Base-by-base conservation (phyloP, 306 rosid genomes). In the Canavalia ensiformis region DNA sequence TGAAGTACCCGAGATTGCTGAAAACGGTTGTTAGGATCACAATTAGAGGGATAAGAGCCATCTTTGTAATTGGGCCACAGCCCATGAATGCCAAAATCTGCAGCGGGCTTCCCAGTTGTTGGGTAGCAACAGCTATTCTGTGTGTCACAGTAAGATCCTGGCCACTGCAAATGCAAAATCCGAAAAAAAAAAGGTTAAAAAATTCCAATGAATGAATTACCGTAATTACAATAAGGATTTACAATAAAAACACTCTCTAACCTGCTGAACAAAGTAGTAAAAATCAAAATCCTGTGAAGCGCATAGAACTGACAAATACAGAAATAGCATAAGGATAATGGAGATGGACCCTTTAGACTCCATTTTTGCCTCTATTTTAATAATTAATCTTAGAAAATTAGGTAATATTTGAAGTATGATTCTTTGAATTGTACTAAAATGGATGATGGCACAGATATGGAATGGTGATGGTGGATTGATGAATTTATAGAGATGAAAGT, bases 231-330 rank as follows among this genome's bases (percentile, higher is more conserved):
- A 0, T 13, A 29, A 18, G n/a, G 29, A 10, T 29, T 12, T 18
- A 37, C 42, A 41, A 18, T n/a, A n/a, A 52, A n/a, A 1, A 41
- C 4, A 45, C 1, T 51, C 2, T 6, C 60, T 46, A 29, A 88
- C 92, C 90, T 89, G 90, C 57, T 82, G 92, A 72, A 89, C 92
- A 46, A 89, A 89, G 92, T 89, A 89, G 81, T 82, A 86, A 87
- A 89, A 89, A 84, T 89, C 92, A 46, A 86, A 89, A 56, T 82
- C 87, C 51, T 79, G 86, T 0, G 90, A 72, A 49, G 81, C 75
- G 45, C 85, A 82, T 3, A 86, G 78, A 33, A 89, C 73, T 10
- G 88, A 75, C 4, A 84, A 86, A 60, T 70, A 9, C 18, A 83
- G 86, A 37, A 89, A 52, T 8, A 84, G 39, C 45, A 89, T 51